Evolutionary conservation across 208 protist genomes (phyloP).

Genomic region (Leishmania amazonensis): DNA sequence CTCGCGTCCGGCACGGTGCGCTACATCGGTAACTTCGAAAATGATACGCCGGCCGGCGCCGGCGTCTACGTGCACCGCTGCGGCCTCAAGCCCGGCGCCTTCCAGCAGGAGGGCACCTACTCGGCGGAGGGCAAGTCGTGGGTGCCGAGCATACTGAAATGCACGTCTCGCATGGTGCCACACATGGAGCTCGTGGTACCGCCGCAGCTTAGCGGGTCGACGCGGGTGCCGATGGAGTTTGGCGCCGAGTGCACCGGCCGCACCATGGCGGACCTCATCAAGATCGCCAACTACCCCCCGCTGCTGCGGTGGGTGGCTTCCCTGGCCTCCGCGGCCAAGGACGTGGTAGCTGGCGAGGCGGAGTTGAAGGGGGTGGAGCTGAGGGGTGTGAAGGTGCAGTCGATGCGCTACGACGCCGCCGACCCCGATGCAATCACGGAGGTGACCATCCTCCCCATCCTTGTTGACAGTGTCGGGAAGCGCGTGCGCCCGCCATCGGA

Average conservation of each 20-base stretch:
- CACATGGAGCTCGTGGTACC: conserved; percentile 65
- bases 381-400: conserved; percentile 53
- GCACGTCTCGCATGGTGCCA: conserved; percentile 56
- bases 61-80: conserved; percentile 86
- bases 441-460: conserved; percentile 57
- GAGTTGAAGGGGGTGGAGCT: conserved; percentile 48
- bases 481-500: conserved; percentile 52
- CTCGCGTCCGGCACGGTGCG: conserved; percentile 72
- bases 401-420: conserved; percentile 49
- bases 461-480: conserved; percentile 45
- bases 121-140: conserved; percentile 48
- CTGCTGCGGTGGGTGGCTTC: conserved; percentile 67
- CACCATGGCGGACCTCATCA: conserved; percentile 78
- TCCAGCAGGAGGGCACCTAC: conserved; percentile 82
- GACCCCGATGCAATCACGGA: conserved; percentile 46
- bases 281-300: conserved; percentile 79
- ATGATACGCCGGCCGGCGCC: conserved; percentile 68
- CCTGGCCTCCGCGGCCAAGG: conserved; percentile 31
- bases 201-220: conserved; percentile 38
- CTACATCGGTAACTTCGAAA: conserved; percentile 85
- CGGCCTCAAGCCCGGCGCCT: conserved; percentile 61
- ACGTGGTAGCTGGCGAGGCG: conserved; percentile 23
- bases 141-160: conserved; percentile 68
- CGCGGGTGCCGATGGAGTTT: conserved; percentile 79
- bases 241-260: conserved; percentile 45